phyloP scores from a whole-genome alignment of 352 stramenopile species.

The Pythium biforme region DNA sequence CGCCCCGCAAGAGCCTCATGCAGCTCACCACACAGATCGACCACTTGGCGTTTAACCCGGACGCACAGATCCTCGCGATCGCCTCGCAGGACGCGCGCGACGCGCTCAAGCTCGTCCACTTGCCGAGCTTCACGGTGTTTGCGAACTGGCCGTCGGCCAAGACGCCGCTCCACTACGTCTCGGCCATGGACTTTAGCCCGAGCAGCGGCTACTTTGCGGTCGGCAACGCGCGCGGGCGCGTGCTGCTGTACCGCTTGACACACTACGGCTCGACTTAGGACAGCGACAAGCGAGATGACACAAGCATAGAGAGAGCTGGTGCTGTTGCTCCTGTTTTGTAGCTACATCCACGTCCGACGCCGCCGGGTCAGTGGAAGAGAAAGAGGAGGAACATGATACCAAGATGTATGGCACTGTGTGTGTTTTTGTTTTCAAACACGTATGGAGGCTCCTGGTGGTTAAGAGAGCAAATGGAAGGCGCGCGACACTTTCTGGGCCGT shows the following conservation, averaged over 20 bases:
- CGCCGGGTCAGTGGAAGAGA: background rate
- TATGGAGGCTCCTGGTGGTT: background rate
- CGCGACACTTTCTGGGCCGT: constrained; percentile 60
- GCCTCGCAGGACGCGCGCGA: constrained; percentile 90
- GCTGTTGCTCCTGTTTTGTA: background rate
- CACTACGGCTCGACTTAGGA: constrained; percentile 93
- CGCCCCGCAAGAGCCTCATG: constrained; percentile 95
- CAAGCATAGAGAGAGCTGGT: constrained; percentile 13
- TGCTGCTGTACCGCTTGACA: constrained; percentile 95
- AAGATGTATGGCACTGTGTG: background rate
- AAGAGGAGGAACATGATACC: no score
- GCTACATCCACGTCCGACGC: background rate
- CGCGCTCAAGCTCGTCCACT: constrained; percentile 94
- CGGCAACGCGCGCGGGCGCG: constrained; percentile 96
- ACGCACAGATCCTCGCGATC: constrained; percentile 95
- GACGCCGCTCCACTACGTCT: constrained; percentile 97
- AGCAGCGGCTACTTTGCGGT: constrained; percentile 93
- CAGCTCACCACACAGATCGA: constrained; percentile 94
- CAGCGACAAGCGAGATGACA: constrained; percentile 12
- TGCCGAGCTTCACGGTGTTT: constrained; percentile 94
- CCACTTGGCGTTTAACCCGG: constrained; percentile 90
- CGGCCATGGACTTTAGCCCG: constrained; percentile 95
- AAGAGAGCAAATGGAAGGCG: constrained; percentile 33
- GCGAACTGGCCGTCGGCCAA: constrained; percentile 97
- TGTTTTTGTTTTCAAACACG: background rate